Base-by-base conservation (phyloP, 352 stramenopile genomes). In the Globisporangium nunn region DNA sequence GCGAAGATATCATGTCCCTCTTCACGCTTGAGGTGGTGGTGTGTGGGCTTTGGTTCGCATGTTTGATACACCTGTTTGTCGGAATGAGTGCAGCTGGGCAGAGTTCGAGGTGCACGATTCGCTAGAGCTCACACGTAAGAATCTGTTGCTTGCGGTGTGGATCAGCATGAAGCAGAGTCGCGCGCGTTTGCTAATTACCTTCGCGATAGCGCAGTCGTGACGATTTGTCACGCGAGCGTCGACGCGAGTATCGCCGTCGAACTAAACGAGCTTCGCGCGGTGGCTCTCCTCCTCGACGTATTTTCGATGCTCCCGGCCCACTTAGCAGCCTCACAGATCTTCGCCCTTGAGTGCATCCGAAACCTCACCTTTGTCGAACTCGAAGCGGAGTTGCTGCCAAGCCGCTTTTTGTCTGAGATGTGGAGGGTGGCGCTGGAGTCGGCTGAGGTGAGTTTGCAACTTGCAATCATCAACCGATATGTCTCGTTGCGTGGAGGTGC, bases 151-250 rank as follows among this genome's bases (percentile, higher is more conserved):
- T 6, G 7, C 31, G 4, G 18, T 10, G 54, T 29, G 12, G 7
- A 37, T 10, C 35, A 23, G 31, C 54, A 8, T 28, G 49, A n/a
- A 33, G 30, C 14, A n/a, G n/a, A n/a, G n/a, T n/a, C n/a, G n/a
- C 14, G 7, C 30, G 15, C 18, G 30, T 12, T 23, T 41, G 6
- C 23, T 17, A 18, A 7, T 23, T 18, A n/a, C 3, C 15, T 29
- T 10, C 15, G 15, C n/a, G n/a, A n/a, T 23, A 6, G 4, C 41
- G 18, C 40, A 85, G 68, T 89, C 17, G 63, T 89, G 12, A 74
- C 68, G 2, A 52, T 90, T 6, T 82, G 70, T 28, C 81, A 91
- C 37, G 74, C 67, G 0, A 75, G 72, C n/a, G 69, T 91, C 41
- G 79, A 88, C 33, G 59, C 62, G 0, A 61, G 63, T 4, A 84